phyloP scores from a whole-genome alignment of 2,329 filamentous ascomycete species.

The Fusarium sulawesiense region DNA sequence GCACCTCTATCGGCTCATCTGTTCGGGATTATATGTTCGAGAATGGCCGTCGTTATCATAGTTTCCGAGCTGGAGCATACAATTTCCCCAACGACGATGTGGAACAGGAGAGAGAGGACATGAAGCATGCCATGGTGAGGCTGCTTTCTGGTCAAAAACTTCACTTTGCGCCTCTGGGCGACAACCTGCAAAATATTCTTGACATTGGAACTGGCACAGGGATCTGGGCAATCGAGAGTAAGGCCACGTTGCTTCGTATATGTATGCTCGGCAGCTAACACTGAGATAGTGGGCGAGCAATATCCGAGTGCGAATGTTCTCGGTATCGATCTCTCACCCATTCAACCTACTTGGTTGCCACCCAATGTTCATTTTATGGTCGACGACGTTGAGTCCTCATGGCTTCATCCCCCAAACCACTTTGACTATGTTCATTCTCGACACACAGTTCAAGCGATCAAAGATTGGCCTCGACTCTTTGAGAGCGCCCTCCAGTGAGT shows the following conservation, averaged over 20 bases:
- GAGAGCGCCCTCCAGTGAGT: constrained; percentile 45
- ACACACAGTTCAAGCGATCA: constrained; percentile 66
- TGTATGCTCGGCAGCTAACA: constrained; percentile 15
- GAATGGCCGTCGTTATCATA: constrained; percentile 70
- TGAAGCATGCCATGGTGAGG: constrained; percentile 66
- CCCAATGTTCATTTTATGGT: constrained; percentile 67
- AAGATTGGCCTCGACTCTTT: constrained; percentile 65
- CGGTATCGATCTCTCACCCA: constrained; percentile 61
- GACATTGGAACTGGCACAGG: constrained; percentile 70
- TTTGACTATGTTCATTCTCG: constrained; percentile 73
- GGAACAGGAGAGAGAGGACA: constrained; percentile 68
- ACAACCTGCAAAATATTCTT: constrained; percentile 61
- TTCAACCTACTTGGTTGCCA: constrained; percentile 64
- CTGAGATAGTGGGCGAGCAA: constrained; percentile 57
- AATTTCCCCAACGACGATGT: constrained; percentile 70
- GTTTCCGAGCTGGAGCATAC: constrained; percentile 65
- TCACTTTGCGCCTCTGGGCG: constrained; percentile 64
- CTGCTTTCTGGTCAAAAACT: constrained; percentile 60
- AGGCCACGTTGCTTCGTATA: constrained; percentile 18
- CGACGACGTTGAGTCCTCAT: constrained; percentile 68
- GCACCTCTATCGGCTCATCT: constrained; percentile 54
- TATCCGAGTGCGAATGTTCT: constrained; percentile 58
- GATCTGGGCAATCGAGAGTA: constrained; percentile 69
- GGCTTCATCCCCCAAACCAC: constrained; percentile 64
- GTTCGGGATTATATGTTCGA: constrained; percentile 65